Percentiles rank a stretch among this genome's conserved stretches.
Evolutionary conservation across 495 filamentous ascomycete species (phyloP).

Genomic region (Clavariopsis aquatica): DNA sequence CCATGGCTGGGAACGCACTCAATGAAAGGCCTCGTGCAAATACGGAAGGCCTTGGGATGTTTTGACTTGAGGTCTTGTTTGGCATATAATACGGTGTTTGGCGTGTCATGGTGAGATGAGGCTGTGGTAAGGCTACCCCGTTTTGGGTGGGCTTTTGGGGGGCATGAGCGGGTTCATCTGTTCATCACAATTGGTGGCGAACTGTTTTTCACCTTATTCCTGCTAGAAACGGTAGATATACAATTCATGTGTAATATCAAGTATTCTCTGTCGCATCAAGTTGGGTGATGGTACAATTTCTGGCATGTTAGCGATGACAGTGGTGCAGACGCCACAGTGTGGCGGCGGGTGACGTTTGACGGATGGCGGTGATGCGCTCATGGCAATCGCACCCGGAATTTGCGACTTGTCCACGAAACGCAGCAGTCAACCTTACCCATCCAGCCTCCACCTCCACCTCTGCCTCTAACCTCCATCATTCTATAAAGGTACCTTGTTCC

Average conservation of each 20-base stretch:
- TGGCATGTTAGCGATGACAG: neutral
- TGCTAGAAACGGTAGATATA: neutral
- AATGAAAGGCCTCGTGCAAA: neutral
- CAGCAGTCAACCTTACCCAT: neutral
- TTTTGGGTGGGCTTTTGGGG: neutral
- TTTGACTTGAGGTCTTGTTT: neutral
- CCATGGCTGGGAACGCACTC: neutral
- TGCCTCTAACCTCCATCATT: neutral
- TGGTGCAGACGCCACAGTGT: neutral
- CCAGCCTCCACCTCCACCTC: neutral
- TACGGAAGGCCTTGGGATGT: neutral
- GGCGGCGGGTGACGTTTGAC: neutral
- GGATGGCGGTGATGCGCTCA: neutral
- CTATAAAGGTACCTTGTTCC: neutral
- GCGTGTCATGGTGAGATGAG: constrained; percentile 14
- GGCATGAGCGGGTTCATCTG: neutral
- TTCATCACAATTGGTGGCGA: neutral
- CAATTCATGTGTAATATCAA: neutral
- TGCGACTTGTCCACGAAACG: neutral
- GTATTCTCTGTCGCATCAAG: neutral
- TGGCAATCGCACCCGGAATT: neutral
- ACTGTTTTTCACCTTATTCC: neutral
- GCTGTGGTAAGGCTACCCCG: neutral
- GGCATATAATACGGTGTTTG: constrained; percentile 8
- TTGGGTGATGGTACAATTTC: no score